Conservation (phyloP, 768 basidiomycete genomes). For the Rhizopogon vulgaris region DNA sequence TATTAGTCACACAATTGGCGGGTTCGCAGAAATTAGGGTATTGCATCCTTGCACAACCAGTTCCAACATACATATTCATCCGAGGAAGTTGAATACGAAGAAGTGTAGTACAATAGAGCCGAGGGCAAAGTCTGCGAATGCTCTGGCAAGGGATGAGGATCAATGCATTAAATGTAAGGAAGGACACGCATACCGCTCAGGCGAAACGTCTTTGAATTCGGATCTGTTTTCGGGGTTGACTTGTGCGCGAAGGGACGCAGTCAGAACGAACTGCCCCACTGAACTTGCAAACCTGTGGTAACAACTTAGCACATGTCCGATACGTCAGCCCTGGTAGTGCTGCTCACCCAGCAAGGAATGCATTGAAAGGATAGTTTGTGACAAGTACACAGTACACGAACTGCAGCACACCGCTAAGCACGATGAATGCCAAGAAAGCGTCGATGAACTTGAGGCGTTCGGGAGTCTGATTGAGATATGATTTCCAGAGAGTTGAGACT, state of each 20-base stretch:
- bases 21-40: not conserved
- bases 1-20: not conserved
- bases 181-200: constrained; percentile 66
- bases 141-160: constrained; percentile 42
- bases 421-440: constrained; percentile 84
- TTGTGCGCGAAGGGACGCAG: constrained; percentile 88
- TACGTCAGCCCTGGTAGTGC: constrained; percentile 16
- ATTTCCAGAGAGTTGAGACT: constrained; percentile 59
- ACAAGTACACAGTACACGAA: constrained; percentile 90
- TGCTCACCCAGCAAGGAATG: constrained; percentile 89
- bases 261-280: constrained; percentile 94
- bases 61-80: constrained; percentile 36
- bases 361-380: constrained; percentile 94
- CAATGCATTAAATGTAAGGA: not conserved
- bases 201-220: constrained; percentile 88
- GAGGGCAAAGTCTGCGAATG: constrained; percentile 93
- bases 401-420: constrained; percentile 85
- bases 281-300: constrained; percentile 75
- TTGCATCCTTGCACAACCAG: not conserved
- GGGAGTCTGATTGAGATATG: constrained; percentile 74
- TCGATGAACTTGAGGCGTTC: constrained; percentile 92
- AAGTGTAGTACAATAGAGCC: constrained; percentile 97
- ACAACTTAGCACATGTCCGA: not conserved
- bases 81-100: constrained; percentile 98
- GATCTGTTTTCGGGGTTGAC: constrained; percentile 79